Conservation (phyloP, 768 basidiomycete species). For the Tulasnella sp. region DNA sequence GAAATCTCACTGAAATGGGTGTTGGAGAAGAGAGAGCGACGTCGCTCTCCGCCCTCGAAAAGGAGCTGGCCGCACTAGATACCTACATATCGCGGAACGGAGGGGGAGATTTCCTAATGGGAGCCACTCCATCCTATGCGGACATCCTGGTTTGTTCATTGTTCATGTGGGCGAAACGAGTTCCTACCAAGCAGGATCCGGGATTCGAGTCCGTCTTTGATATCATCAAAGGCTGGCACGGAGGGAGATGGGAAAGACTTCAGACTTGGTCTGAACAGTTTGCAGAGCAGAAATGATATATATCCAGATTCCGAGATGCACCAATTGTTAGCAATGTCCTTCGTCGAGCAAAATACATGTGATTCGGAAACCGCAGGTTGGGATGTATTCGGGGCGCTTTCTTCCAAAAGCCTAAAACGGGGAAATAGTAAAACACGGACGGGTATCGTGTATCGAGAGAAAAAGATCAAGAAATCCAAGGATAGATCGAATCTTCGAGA, state of each 20-base stretch:
- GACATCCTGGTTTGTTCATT: background rate
- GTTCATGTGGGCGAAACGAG: background rate
- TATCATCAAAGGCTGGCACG: background rate
- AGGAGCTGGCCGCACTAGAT: slow-evolving; percentile 19
- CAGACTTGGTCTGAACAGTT: background rate
- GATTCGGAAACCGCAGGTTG: background rate
- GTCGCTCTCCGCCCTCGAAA: background rate
- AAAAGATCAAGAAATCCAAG: background rate
- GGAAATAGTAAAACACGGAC: background rate
- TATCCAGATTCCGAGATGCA: background rate
- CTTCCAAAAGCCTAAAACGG: background rate
- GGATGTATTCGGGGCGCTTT: background rate
- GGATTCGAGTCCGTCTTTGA: background rate
- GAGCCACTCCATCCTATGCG: background rate
- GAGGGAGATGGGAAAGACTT: slow-evolving; percentile 18
- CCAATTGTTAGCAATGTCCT: background rate
- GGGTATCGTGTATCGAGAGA: background rate
- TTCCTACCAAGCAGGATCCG: background rate
- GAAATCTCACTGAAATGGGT: background rate
- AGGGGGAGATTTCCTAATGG: slow-evolving; percentile 21
- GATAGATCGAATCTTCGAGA: background rate
- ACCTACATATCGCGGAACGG: background rate
- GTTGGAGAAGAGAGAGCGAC: slow-evolving; percentile 5
- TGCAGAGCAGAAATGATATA: background rate
- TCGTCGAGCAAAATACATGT: background rate